These are phyloP conservation scores for Maudiozyma turicensis DNA, from an alignment of 805 yeast species.

Conservation along the genomic window DNA sequence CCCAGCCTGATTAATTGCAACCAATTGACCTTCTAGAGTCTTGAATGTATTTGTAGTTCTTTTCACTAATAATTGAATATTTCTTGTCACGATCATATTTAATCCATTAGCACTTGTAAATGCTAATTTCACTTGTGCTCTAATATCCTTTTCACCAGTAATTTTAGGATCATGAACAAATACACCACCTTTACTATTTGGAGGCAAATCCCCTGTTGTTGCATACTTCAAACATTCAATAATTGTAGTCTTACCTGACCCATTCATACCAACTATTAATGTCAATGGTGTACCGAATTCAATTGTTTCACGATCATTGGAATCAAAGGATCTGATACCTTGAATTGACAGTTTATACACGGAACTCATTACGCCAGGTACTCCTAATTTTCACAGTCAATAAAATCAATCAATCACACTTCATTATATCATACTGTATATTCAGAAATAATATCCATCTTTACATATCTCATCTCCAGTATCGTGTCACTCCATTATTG, in stretches of 20 bases:
- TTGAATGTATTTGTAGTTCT: conserved; percentile 64
- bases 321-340: conserved; percentile 87
- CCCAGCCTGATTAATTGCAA: conserved; percentile 49
- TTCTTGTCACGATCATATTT: conserved; percentile 78
- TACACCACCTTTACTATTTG: conserved; percentile 92
- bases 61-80: conserved; percentile 64
- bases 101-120: conserved; percentile 64
- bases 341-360: conserved; percentile 57
- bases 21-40: conserved; percentile 82
- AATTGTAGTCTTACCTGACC: conserved; percentile 93
- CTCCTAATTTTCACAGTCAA: too few relatives aligned
- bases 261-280: conserved; percentile 89
- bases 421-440: too few relatives aligned
- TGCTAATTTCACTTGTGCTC: conserved; percentile 85
- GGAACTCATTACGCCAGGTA: conserved; percentile 29
- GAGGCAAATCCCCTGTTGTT: conserved; percentile 93
- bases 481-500: too few relatives aligned
- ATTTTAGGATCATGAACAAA: conserved; percentile 88
- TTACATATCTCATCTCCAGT: too few relatives aligned
- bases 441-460: too few relatives aligned
- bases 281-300: conserved; percentile 88
- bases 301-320: conserved; percentile 74
- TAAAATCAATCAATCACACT: too few relatives aligned
- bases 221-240: conserved; percentile 91
- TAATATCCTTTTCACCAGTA: conserved; percentile 63